Evolutionary conservation across 306 rosid genomes (phyloP), one percentile per base, ranked within the genome.

Genomic region (Vigna mungo): DNA sequence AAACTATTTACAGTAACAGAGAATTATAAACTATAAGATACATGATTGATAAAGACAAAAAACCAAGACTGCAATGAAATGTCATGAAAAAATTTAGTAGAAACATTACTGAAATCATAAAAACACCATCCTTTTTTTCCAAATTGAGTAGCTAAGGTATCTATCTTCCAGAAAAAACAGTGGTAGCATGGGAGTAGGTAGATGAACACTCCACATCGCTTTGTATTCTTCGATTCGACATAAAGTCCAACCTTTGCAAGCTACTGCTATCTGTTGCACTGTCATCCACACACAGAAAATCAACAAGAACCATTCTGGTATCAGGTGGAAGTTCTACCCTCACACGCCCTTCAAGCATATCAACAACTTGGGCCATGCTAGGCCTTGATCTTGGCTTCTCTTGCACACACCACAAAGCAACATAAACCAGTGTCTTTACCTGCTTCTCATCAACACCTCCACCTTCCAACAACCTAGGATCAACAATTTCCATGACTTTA

Each of bases 341-440:
- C 30, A 74, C 80, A 2, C 90, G 83, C 1, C 92, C 89, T 79
- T 93, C 97, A 7, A 91, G 90, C 95, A 93, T 88, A 23, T 93
- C 96, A 73, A 88, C 87, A 80, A 93, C 98, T 16, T 46, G 46
- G 6, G 74, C 66, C 90, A 91, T 89, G 23, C 71, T 84, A 39
- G 98, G 98, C 74, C 98, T 78, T 44, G 85, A 20, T 44, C 89
- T 78, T 44, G 95, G 88, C 83, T 54, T 84, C 84, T 93, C 97
- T 70, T 91, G 98, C 7, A 88, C 89, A 18, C 98, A 93, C 97
- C 98, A 93, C 21, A 93, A 52, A 13, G 92, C 98, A 59, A 89
- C 83, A 62, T 78, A 62, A 41, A 87, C 90, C 79, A 93, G 21
- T 48, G 76, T 88, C 43, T 51, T 75, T 7, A 89, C 80, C 63